Conservation (phyloP, 148 eudicot species). For the Rhododendron vialii region DNA sequence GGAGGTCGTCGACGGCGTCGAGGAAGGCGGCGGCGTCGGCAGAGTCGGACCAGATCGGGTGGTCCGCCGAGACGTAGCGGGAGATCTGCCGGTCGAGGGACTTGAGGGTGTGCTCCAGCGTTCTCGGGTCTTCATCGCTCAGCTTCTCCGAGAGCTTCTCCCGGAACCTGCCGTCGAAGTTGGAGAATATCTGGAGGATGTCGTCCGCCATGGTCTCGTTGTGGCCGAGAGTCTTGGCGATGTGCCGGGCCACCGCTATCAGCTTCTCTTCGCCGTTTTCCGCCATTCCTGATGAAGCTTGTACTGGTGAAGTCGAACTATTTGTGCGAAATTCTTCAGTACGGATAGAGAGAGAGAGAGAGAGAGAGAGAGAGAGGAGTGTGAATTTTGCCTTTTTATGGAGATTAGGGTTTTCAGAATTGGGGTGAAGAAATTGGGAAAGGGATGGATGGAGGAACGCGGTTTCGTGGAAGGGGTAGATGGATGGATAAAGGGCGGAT, state of each 20-base stretch:
- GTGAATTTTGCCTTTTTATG: background rate
- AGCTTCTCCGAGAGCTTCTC: constrained; percentile 53
- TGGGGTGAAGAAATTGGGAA: background rate
- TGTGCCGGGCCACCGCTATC: constrained; percentile 86
- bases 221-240: constrained; percentile 86
- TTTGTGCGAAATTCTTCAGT: constrained; percentile 9
- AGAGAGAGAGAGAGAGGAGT: too few species aligned
- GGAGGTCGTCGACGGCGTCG: constrained; percentile 50
- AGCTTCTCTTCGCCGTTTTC: constrained; percentile 91
- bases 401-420: background rate
- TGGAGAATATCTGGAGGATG: constrained; percentile 87
- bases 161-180: constrained; percentile 75
- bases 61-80: constrained; percentile 41
- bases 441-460: background rate
- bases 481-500: background rate
- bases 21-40: constrained; percentile 57
- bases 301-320: background rate
- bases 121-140: constrained; percentile 16
- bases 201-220: constrained; percentile 87
- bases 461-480: background rate
- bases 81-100: constrained; percentile 60
- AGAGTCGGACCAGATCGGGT: constrained; percentile 60
- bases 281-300: constrained; percentile 26
- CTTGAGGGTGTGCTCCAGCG: constrained; percentile 36
- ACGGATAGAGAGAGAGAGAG: too few species aligned